Percentiles rank a stretch among this genome's conserved stretches.
Evolutionary conservation across 208 protist species (phyloP).

Genomic region (Leishmania amazonensis): DNA sequence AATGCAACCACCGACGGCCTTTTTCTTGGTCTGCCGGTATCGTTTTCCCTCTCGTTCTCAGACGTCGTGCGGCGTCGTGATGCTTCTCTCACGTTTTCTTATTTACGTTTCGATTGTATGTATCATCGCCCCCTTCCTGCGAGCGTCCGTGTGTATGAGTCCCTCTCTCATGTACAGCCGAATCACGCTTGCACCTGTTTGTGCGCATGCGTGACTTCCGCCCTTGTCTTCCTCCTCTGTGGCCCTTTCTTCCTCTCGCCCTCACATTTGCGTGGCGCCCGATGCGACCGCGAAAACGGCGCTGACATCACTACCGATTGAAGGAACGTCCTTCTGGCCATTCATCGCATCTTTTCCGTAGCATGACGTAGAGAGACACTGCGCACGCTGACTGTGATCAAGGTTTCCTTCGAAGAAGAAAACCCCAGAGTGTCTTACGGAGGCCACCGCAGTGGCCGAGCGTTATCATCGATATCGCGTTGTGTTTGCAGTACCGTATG

Average conservation of each 20-base stretch:
- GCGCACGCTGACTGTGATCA: not conserved
- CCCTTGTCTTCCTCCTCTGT: not conserved
- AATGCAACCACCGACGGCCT: not conserved
- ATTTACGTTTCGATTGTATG: not conserved
- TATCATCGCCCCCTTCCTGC: not conserved
- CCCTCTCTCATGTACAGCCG: constrained; percentile 1
- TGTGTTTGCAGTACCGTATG: not conserved
- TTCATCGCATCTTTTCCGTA: not conserved
- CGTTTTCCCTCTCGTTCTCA: not conserved
- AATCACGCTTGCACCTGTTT: not conserved
- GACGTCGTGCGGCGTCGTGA: not conserved
- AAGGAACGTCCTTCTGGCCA: not conserved
- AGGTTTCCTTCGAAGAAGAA: not conserved
- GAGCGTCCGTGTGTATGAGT: not conserved
- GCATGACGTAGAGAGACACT: not conserved
- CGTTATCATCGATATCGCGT: not conserved
- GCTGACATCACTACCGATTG: not conserved
- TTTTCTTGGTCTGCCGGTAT: not conserved
- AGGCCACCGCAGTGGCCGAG: too few relatives aligned
- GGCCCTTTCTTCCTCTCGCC: not conserved
- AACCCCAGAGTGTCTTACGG: not conserved
- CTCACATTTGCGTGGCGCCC: not conserved
- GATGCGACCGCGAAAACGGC: not conserved
- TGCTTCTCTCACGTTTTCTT: not conserved
- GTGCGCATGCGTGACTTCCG: not conserved